These are phyloP conservation scores for Auricularia cornea DNA, from an alignment of 768 basidiomycete species.

Conservation along the genomic window DNA sequence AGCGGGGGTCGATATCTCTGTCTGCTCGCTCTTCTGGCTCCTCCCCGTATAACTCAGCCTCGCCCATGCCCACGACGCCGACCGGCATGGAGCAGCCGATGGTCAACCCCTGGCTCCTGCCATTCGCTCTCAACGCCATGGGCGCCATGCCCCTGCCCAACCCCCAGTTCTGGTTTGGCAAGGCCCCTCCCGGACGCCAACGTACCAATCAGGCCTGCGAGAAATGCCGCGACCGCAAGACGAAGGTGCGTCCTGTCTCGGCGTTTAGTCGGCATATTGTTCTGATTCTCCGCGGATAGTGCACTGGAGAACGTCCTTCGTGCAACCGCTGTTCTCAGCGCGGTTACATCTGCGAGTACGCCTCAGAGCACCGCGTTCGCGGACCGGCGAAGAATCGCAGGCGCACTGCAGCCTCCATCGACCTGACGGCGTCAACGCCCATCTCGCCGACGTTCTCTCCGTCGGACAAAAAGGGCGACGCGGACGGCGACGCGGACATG, in stretches of 20 bases:
- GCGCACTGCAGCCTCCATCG: neutral
- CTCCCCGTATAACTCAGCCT: neutral
- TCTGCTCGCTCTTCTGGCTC: neutral
- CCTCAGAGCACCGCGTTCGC: conserved; percentile 34
- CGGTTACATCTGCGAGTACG: conserved; percentile 57
- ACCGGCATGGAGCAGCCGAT: neutral
- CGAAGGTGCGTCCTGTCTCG: conserved; percentile 42
- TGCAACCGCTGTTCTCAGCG: conserved; percentile 57
- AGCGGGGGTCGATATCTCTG: neutral
- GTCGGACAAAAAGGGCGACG: neutral
- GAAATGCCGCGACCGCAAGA: conserved; percentile 63
- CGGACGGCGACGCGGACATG: neutral
- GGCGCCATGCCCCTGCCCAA: neutral
- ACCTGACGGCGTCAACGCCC: neutral
- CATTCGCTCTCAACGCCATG: neutral
- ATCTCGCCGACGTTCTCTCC: neutral
- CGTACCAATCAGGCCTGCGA: conserved; percentile 71
- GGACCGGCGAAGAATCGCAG: conserved; percentile 1
- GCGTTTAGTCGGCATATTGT: neutral
- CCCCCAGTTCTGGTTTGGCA: neutral
- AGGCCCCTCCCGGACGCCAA: conserved; percentile 10
- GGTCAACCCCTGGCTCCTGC: neutral
- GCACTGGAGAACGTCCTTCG: conserved; percentile 60
- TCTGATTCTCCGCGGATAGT: conserved; percentile 30
- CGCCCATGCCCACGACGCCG: neutral